Evolutionary conservation across 306 rosid species (phyloP).

Genomic region (Canavalia ensiformis): DNA sequence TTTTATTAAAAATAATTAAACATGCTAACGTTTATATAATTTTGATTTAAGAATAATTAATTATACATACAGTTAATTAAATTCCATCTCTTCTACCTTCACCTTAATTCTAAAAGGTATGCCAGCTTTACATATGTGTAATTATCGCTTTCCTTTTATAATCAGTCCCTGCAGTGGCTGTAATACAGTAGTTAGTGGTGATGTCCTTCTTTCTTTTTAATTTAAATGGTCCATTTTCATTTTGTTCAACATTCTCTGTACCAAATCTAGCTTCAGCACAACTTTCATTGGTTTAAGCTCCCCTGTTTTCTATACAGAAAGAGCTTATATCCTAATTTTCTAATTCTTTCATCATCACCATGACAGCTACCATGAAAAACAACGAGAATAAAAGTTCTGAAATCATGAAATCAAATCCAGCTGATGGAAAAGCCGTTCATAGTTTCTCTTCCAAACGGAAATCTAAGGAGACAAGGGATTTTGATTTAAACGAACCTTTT

Average conservation of each 20-base stretch:
- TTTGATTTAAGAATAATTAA: neutral
- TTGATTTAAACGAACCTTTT: slow-evolving; percentile 45
- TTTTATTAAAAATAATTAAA: neutral
- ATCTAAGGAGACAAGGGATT: slow-evolving; percentile 40
- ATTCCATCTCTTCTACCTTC: too few species aligned
- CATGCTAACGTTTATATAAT: neutral
- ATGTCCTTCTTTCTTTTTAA: neutral
- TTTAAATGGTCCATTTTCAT: neutral
- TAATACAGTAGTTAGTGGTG: neutral
- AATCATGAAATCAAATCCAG: neutral
- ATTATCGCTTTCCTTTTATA: neutral
- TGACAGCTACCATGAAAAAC: neutral
- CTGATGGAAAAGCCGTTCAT: neutral
- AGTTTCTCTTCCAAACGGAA: neutral
- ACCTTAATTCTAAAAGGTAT: too few species aligned
- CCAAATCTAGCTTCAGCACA: neutral
- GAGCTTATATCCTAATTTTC: too few species aligned
- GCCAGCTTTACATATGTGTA: too few species aligned
- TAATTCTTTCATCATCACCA: too few species aligned
- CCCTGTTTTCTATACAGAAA: neutral
- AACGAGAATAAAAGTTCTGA: neutral
- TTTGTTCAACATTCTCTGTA: neutral
- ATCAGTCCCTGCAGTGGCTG: neutral
- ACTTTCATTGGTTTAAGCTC: neutral
- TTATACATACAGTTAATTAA: neutral